These are phyloP conservation scores for Diplocarpon rosae DNA, from an alignment of 2,329 filamentous ascomycete genomes.

Conservation along the genomic window DNA sequence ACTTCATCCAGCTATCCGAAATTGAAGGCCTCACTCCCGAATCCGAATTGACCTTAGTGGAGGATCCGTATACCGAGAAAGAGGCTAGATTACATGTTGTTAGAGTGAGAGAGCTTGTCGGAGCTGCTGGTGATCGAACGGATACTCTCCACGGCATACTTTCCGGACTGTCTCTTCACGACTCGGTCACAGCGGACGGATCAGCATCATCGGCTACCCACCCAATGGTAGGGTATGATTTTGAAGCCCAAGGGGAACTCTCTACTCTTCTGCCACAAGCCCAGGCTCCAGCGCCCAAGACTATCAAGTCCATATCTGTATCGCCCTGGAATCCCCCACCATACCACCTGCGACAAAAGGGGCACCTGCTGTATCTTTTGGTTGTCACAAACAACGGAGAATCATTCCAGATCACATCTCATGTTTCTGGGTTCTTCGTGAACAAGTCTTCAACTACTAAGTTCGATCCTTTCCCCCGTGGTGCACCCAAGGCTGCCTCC, in stretches of 20 bases:
- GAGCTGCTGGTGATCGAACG: slow-evolving; percentile 77
- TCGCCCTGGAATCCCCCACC: slow-evolving; percentile 96
- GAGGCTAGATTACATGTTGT: slow-evolving; percentile 93
- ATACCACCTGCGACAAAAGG: slow-evolving; percentile 79
- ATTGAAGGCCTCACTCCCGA: slow-evolving; percentile 67
- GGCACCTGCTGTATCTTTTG: slow-evolving; percentile 83
- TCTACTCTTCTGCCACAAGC: slow-evolving; percentile 59
- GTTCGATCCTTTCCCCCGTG: slow-evolving; percentile 80
- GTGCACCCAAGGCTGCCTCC: slow-evolving; percentile 63
- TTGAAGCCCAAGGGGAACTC: slow-evolving; percentile 57
- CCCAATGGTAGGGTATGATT: slow-evolving; percentile 63
- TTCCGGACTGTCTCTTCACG: slow-evolving; percentile 77
- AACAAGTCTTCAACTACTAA: slow-evolving; percentile 94
- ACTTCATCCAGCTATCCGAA: slow-evolving; percentile 86
- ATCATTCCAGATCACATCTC: slow-evolving; percentile 84
- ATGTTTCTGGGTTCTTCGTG: slow-evolving; percentile 91
- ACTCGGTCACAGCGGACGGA: slow-evolving; percentile 46
- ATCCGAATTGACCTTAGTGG: slow-evolving; percentile 70
- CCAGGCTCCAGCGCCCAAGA: slow-evolving; percentile 67
- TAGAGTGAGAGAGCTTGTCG: slow-evolving; percentile 82
- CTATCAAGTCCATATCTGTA: slow-evolving; percentile 76
- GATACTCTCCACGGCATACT: slow-evolving; percentile 79
- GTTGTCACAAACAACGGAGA: slow-evolving; percentile 90
- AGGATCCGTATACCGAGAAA: slow-evolving; percentile 97
- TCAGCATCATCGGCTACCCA: slow-evolving; percentile 33